Evolutionary conservation across 805 yeast species (phyloP), one percentile per base, ranked within the genome.

Genomic region (Danielia reshetovae): DNA sequence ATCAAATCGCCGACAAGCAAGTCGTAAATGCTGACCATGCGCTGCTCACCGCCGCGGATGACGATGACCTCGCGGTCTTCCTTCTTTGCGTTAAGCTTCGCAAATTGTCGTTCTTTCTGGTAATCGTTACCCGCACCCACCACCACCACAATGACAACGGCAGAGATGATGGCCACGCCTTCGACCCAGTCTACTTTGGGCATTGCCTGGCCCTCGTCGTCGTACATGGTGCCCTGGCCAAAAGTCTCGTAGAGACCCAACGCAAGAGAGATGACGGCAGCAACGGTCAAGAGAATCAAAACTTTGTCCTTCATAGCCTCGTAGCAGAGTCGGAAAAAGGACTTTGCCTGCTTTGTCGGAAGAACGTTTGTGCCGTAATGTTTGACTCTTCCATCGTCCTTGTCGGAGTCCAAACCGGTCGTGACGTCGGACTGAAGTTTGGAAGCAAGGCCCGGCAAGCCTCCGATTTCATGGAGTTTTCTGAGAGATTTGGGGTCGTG

Each of bases 171-270:
- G 26, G 98, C 99, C 24, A 89, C 95, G 48, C 99, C 99, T 67
- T 93, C 99, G 30, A 94, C 96, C 97, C 97, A 93, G 51, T 90
- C 96, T 21, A 93, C 94, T 50, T 79, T 76, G 12, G 97, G 96
- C 36, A 79, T 58, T 14, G 77, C 68, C 15, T 77, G 70, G 18
- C 96, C 95, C 44, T 86, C 85, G 5, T 74, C 78, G 57, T 90
- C 96, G 49, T 74, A 75, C 52, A 77, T 78, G 0, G 85, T 70
- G 0, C 82, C 88, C 45, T 84, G 85, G 27, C 94, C 96, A 63
- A 88, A 83, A 2, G 95, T 80, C 60, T 93, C 95, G 57, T 93
- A 93, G 6, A 93, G 68, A 0, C 98, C 99, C 32, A 93, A 64
- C 0, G 95, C 90, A 32, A 93, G 71, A 0, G 97, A 88, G 3